Base-by-base conservation (phyloP, 2,329 filamentous ascomycete genomes). In the Apiospora malaysiana region DNA sequence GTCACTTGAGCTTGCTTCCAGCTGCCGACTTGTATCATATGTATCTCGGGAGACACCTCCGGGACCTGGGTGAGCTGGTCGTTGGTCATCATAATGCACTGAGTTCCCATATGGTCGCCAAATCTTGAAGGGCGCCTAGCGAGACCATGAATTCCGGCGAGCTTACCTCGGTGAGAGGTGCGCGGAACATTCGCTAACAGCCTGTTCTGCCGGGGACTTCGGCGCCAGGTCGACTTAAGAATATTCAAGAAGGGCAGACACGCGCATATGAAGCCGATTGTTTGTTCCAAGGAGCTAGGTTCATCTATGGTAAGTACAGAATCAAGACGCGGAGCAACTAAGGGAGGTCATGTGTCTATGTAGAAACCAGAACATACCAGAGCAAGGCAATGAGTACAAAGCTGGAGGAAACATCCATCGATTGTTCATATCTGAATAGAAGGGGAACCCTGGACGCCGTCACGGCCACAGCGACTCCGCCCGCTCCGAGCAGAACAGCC, bases 171-270 rank as follows among this genome's bases (percentile, higher is more conserved):
- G 27, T 59, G 27, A 16, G 6, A 18, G 27, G 51, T 59, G 27
- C 51, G 51, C 27, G 51, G 51, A 16, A 59, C 16, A 16, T 59
- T 59, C 16, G 51, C 51, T 27, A 59, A 7, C 16, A 59, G 4
- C 27, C 51, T 37, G 16, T 27, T 21, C 16, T 18, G 51, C 27
- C 51, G 51, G 27, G 27, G 51, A 9, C n/a, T 67, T 12, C 21
- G 46, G 65, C 42, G 42, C 51, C 8, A 18, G 27, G 16, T 18
- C 42, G 12, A 32, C 27, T 27, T 37, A 4, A 68, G 21, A 7
- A 68, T 45, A 14, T 68, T 68, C 4, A 47, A 27, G 14, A 68
- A 40, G 16, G 66, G 66, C 27, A 68, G 32, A 16, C 66, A 68
- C 6, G 66, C 66, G 45, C 66, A 68, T 21, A 51, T n/a, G n/a